Evolutionary conservation across 805 yeast genomes (phyloP).

Genomic region (Myxozyma sirexii): DNA sequence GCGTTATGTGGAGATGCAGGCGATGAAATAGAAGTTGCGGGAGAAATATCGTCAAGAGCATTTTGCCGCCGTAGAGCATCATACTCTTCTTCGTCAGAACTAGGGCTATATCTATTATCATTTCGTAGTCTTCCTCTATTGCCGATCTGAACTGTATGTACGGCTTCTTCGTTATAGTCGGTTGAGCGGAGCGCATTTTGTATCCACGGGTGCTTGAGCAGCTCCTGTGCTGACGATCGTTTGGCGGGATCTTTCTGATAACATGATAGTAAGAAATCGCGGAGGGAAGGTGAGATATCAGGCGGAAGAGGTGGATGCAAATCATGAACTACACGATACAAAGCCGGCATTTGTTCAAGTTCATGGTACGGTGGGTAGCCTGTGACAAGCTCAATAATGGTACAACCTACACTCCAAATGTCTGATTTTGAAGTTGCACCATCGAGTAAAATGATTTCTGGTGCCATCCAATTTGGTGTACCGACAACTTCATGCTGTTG

Average conservation of each 20-base stretch:
- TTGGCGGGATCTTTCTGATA: constrained; percentile 68
- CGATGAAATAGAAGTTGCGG: background rate
- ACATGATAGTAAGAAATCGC: constrained; percentile 66
- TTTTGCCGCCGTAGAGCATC: background rate
- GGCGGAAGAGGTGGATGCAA: constrained; percentile 71
- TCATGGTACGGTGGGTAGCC: constrained; percentile 82
- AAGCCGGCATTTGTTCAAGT: constrained; percentile 71
- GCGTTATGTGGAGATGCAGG: background rate
- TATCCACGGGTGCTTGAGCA: constrained; percentile 54
- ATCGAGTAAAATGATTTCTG: constrained; percentile 82
- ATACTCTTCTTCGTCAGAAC: background rate
- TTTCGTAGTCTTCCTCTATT: background rate
- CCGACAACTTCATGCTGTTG: constrained; percentile 54
- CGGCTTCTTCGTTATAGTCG: constrained; percentile 15
- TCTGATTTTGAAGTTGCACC: constrained; percentile 90
- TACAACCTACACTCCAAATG: constrained; percentile 82
- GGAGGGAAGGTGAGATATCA: constrained; percentile 45
- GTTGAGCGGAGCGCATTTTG: background rate
- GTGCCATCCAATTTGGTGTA: constrained; percentile 99
- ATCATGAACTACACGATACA: constrained; percentile 81
- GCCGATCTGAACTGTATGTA: background rate
- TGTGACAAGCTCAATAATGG: constrained; percentile 81
- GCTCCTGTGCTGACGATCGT: constrained; percentile 57
- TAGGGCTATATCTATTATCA: background rate
- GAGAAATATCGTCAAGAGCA: background rate